phyloP scores from a whole-genome alignment of 257 asterid genomes.

The Solanum appendiculatum region DNA sequence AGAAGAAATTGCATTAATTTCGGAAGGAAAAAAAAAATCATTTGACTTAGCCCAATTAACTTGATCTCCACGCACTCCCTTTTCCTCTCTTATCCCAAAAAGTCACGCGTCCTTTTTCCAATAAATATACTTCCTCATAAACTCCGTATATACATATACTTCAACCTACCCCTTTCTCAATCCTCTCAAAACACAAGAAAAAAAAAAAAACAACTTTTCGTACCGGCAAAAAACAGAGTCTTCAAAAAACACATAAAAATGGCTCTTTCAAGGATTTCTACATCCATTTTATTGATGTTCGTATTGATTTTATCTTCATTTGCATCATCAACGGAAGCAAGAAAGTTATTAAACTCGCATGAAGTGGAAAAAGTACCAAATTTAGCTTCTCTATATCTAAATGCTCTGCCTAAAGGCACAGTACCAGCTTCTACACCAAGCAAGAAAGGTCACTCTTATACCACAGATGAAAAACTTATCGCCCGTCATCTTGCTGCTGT shows the following conservation, averaged over 20 bases:
- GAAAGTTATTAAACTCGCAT: neutral
- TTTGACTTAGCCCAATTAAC: slow-evolving; percentile 25
- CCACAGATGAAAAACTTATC: slow-evolving; percentile 28
- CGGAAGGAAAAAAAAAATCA: neutral
- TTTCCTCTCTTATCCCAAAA: neutral
- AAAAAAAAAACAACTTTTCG: neutral
- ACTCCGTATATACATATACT: neutral
- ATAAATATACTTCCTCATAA: neutral
- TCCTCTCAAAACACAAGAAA: neutral
- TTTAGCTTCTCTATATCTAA: slow-evolving; percentile 16
- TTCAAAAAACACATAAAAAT: neutral
- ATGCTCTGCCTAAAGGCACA: slow-evolving; percentile 40
- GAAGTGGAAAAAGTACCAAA: slow-evolving; percentile 1
- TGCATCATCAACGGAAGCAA: slow-evolving; percentile 30
- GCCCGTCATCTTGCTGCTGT: slow-evolving; percentile 36
- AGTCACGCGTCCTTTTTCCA: neutral
- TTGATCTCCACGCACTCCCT: slow-evolving; percentile 18
- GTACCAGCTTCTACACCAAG: slow-evolving; percentile 36
- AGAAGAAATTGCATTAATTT: neutral
- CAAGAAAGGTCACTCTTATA: slow-evolving; percentile 36
- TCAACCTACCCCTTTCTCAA: neutral
- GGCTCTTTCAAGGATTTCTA: neutral
- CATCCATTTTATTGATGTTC: slow-evolving; percentile 5
- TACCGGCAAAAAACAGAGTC: neutral
- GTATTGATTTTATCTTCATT: slow-evolving; percentile 14